These are phyloP conservation scores for Nicotiana paniculata DNA, from an alignment of 257 asterid genomes.

Conservation along the genomic window DNA sequence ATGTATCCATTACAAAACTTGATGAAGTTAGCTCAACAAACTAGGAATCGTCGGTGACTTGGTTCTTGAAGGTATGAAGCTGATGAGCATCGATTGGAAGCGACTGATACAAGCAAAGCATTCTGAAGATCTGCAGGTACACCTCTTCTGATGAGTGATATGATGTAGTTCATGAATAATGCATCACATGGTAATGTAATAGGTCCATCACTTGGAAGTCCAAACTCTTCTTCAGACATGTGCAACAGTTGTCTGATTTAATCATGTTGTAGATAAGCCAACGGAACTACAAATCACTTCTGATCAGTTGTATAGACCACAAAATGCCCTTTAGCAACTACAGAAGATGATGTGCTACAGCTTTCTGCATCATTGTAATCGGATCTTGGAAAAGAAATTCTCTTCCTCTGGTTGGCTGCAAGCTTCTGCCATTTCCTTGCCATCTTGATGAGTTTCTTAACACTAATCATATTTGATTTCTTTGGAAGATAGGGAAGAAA, in stretches of 20 bases:
- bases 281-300: conserved; percentile 14
- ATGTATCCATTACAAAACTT: not conserved
- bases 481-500: not conserved
- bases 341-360: not conserved
- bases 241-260: not conserved
- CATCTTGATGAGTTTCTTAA: not conserved
- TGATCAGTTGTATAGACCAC: not conserved
- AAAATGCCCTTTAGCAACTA: conserved; percentile 12
- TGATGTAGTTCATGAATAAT: not conserved
- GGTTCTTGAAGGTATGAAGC: not conserved
- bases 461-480: not conserved
- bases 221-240: not conserved
- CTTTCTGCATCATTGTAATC: not conserved
- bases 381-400: not conserved
- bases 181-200: not conserved
- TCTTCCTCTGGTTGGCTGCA: not conserved
- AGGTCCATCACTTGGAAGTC: not conserved
- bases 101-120: conserved; percentile 12
- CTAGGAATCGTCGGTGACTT: not conserved
- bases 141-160: not conserved
- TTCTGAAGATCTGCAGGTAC: not conserved
- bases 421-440: not conserved
- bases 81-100: not conserved
- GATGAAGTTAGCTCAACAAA: not conserved
- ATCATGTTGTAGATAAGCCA: not conserved